phyloP scores from a whole-genome alignment of 1,284 basidiomycete genomes.

The Macrocystidia cucumis region DNA sequence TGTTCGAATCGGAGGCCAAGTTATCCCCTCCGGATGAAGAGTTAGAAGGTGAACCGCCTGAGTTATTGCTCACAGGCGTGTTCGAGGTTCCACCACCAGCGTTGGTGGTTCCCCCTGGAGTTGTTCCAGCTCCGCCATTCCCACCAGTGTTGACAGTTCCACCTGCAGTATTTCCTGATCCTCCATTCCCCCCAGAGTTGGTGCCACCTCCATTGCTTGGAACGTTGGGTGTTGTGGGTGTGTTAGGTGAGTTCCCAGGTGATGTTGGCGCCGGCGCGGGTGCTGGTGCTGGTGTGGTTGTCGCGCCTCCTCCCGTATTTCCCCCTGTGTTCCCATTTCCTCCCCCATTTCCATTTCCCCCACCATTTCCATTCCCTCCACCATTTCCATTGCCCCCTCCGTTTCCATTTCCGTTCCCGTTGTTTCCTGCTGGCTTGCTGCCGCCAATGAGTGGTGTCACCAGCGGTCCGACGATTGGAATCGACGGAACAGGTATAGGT shows the following conservation, averaged over 20 bases:
- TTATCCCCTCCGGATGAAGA: too few species aligned
- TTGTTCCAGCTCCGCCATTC: not conserved
- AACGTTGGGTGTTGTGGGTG: too few species aligned
- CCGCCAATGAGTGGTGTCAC: not conserved
- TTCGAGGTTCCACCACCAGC: not conserved
- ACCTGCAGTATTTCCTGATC: not conserved
- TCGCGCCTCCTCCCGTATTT: constrained; percentile 1
- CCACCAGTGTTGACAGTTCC: not conserved
- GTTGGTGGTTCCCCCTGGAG: constrained; percentile 1
- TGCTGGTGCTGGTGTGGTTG: too few species aligned
- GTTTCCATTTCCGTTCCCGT: not conserved
- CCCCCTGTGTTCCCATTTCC: not conserved
- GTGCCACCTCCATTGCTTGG: too few species aligned
- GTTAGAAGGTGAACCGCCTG: constrained; percentile 1
- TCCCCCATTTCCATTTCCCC: not conserved
- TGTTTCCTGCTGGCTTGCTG: not conserved
- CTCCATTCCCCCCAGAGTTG: not conserved
- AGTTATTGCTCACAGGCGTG: too few species aligned
- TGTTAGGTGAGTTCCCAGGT: too few species aligned
- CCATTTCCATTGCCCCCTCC: not conserved
- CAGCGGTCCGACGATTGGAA: not conserved
- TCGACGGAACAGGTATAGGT: not conserved
- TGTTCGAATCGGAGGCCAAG: too few species aligned
- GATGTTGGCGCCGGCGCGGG: too few species aligned
- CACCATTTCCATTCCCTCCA: not conserved